Base-by-base conservation (phyloP, 208 protist genomes). In the Phytomonas serpens region DNA sequence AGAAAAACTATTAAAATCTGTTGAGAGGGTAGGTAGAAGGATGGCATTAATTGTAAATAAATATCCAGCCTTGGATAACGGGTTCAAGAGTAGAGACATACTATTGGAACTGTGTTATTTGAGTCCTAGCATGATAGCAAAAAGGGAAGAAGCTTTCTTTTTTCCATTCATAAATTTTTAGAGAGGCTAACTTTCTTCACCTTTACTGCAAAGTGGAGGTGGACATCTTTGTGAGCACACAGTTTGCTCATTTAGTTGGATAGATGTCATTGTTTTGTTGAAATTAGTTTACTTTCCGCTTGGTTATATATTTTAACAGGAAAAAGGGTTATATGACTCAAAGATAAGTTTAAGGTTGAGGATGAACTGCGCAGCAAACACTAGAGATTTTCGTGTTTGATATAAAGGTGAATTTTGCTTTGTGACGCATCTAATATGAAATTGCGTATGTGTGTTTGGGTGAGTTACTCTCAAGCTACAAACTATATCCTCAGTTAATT, bases 401-500 rank as follows among this genome's bases (percentile, higher is more conserved):
- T 19, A 6, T 57, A 57, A 23, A 57, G 19, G 19, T 27, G 47
- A 27, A 57, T 57, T 57, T 57, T 57, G 47, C 23, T 57, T 11
- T 27, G 47, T 57, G 27, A 57, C 23, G 47, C 47, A 57, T 36
- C 47, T 57, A 27, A 27, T 7, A 27, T 57, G 47, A 57, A 27
- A 27, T 66, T 61, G 9, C 23, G 14, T 74, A 29, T 38, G 71
- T 76, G 40, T 74, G 23, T 74, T 51, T 70, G 14, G 47, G 34
- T 2, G 34, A 52, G 33, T 62, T 57, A 57, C 19, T 57, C 47
- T 27, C 47, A 6, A 57, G 47, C 6, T 57, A 57, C 47, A 57
- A 57, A 57, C 16, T 19, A 57, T 57, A 27, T 27, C 19, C 13
- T 57, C 47, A 5, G 47, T 57, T 57, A 57, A 57, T 27, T 23